Conservation (phyloP, 305 asterid genomes). For the Solanum hybrid region DNA sequence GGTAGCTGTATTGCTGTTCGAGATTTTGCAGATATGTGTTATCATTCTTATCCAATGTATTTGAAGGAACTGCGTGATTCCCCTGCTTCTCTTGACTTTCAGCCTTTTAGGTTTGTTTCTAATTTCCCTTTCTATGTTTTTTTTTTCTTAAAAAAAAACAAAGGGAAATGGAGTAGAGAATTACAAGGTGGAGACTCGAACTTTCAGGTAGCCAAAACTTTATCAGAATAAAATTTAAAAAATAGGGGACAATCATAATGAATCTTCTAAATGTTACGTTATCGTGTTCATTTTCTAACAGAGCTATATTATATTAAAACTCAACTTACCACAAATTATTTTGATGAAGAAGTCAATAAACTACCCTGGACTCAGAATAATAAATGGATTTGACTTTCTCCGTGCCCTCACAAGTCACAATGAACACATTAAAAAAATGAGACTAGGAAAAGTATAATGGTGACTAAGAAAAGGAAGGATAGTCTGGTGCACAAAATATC, state of each 20-base stretch:
- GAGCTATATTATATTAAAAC: neutral
- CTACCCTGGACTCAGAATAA: neutral
- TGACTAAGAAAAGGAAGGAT: neutral
- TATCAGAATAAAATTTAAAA: neutral
- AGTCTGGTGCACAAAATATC: neutral
- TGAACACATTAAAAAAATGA: neutral
- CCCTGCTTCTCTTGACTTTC: constrained; percentile 40
- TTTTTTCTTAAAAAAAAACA: neutral
- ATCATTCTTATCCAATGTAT: constrained; percentile 60
- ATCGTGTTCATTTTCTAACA: neutral
- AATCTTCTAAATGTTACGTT: neutral
- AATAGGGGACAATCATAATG: neutral
- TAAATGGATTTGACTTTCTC: constrained; percentile 3
- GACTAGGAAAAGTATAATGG: neutral
- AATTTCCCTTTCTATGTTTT: neutral
- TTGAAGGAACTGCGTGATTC: constrained; percentile 59
- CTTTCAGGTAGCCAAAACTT: accelerated
- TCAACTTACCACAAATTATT: neutral
- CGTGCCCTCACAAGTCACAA: neutral
- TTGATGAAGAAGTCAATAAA: neutral
- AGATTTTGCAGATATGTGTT: constrained; percentile 79
- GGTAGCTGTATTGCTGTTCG: constrained; percentile 85
- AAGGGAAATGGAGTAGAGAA: neutral
- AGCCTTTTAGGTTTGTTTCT: constrained; percentile 54
- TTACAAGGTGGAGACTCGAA: neutral